phyloP scores from a whole-genome alignment of 495 filamentous ascomycete genomes.

The Tuber borchii region DNA sequence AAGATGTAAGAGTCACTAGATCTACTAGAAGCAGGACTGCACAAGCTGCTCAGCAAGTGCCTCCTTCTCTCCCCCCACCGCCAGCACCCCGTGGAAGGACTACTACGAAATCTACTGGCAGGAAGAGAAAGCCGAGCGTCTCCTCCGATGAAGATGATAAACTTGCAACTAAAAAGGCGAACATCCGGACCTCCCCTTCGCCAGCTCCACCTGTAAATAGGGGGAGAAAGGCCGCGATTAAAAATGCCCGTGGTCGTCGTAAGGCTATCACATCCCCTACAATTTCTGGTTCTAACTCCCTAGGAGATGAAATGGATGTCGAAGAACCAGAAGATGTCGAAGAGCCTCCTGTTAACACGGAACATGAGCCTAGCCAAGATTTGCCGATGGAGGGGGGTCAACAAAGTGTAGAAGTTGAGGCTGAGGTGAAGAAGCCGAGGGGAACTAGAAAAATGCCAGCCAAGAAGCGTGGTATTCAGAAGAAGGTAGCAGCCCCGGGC shows the following conservation, averaged over 20 bases:
- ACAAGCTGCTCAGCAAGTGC: background rate
- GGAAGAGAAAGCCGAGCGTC: slow-evolving; percentile 4
- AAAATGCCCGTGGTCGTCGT: slow-evolving; percentile 3
- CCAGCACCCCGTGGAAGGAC: background rate
- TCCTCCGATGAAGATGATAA: background rate
- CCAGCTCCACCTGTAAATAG: background rate
- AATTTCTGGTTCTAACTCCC: background rate
- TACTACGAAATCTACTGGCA: background rate
- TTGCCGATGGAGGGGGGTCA: background rate
- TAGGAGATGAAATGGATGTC: background rate
- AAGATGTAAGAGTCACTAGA: background rate
- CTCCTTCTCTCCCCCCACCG: background rate
- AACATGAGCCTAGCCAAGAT: background rate
- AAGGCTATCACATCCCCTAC: background rate
- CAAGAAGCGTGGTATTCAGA: background rate
- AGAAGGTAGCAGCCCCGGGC: background rate
- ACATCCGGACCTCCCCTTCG: background rate
- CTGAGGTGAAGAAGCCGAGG: background rate
- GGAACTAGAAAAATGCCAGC: background rate
- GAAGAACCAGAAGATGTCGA: background rate
- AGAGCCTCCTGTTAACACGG: background rate
- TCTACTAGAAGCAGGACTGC: background rate
- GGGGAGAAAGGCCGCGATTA: background rate
- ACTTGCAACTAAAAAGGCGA: background rate
- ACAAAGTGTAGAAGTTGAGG: background rate